Base-by-base conservation (phyloP, 345 rosid genomes). In the Psidium friedrichsthalianum region DNA sequence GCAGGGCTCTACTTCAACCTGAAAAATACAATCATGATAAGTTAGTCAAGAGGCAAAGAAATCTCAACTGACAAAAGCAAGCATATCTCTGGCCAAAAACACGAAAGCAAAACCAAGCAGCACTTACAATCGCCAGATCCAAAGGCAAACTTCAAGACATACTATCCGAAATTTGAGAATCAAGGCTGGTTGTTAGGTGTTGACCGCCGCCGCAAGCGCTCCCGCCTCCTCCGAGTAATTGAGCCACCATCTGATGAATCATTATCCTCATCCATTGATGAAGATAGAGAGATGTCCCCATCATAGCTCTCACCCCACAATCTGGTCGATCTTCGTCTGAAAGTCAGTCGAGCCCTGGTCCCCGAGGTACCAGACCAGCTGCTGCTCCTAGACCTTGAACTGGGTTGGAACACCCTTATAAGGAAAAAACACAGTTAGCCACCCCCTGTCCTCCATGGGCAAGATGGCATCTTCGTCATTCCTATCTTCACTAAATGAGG, bases 351-450 rank as follows among this genome's bases (percentile, higher is more conserved):
- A 56, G 93, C 93, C 86, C 98, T 93, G 61, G 95, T 92, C 90
- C 99, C 93, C 20, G 97, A 88, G 56, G 90, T 47, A 56, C 95
- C 92, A 40, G 98, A 93, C 98, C 97, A 94, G 89, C 96, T 91
- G 87, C 94, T 93, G 89, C 94, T 93, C 90, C 98, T 93, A 42
- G 95, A 89, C 89, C 94, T 91, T 14, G 94, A 89, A 47, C 92
- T 94, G 15, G 98, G 98, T 78, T 93, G 92, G 86, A 96, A 92
- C 52, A 95, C 98, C 24, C 99, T 90, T 80, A 96, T 92, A 74
- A 97, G 98, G 82, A 97, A 94, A 94, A 87, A 94, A 93, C 11
- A 96, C 98, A 8, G 98, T 97, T 61, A 95, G 95, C 97, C 91
- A 95, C 69, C 97, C 92, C 47, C 95, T 93, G 83, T 95, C 97